phyloP scores from a whole-genome alignment of 2,329 filamentous ascomycete genomes.

The Fusarium protoensiforme region DNA sequence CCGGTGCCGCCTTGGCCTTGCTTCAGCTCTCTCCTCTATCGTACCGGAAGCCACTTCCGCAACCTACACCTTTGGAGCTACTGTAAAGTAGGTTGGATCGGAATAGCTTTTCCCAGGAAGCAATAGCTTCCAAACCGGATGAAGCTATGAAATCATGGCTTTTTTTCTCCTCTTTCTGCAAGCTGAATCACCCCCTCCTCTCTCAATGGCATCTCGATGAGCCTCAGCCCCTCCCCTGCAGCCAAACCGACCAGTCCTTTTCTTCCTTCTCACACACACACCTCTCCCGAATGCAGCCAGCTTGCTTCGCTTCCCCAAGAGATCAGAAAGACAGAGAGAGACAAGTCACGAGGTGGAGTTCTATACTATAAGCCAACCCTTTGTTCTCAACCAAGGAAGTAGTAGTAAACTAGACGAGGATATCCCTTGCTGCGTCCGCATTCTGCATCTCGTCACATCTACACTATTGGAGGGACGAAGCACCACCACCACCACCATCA shows the following conservation, averaged over 20 bases:
- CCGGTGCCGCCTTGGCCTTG: neutral
- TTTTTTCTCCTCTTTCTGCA: neutral
- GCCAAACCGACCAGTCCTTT: neutral
- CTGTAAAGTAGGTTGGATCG: neutral
- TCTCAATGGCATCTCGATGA: constrained; percentile 16
- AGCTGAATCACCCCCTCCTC: neutral
- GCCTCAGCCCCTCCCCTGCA: neutral
- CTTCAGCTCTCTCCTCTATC: constrained; percentile 10
- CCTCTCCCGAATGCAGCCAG: neutral
- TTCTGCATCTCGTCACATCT: constrained; percentile 20
- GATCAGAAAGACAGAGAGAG: neutral
- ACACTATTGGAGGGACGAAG: neutral
- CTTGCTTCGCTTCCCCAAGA: neutral
- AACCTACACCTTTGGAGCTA: neutral
- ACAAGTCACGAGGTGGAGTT: constrained; percentile 1
- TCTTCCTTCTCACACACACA: neutral
- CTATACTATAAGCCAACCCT: neutral
- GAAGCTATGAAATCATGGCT: constrained; percentile 23
- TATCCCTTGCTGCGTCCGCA: constrained; percentile 9
- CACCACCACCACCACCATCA: neutral
- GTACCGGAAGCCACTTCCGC: constrained; percentile 7
- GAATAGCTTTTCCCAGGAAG: neutral
- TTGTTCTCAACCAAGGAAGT: neutral
- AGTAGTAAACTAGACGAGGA: neutral
- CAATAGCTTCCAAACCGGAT: constrained; percentile 21